Base-by-base conservation (phyloP, 306 rosid genomes). In the Purshia tridentata region DNA sequence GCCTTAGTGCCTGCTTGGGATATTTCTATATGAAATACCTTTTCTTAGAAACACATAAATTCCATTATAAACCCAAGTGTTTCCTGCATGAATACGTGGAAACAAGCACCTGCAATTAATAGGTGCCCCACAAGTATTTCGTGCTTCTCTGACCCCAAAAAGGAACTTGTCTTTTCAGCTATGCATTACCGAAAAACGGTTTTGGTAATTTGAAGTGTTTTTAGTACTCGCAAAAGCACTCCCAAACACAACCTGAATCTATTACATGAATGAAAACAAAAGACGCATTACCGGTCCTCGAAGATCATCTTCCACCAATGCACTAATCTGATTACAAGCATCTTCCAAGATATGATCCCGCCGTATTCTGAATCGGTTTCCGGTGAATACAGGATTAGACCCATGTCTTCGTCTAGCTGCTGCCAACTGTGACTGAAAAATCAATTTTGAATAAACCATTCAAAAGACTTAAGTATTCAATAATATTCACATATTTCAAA, bases 351-450 rank as follows among this genome's bases (percentile, higher is more conserved):
- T 94, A 82, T 65, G 97, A 85, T 94, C 87, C 52, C 99, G 82
- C 69, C 96, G 88, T 75, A 94, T 94, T 84, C 89, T 91, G 80
- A 94, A 94, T 35, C 96, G 89, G 60, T 85, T 91, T 84, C 99
- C 86, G 59, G 91, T 78, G 82, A 81, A 84, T 70, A 88, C 83
- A 65, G 89, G 84, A 69, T 83, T 85, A 54, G 97, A 81, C 13
- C 91, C 92, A 19, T 89, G 75, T 66, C 89, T 81, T 80, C 87
- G 93, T 75, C 97, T 90, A 49, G 85, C 96, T 44, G 96, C 84
- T 47, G 96, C 91, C 84, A 94, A 85, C 77, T 94, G 99, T 74
- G 99, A 91, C 99, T 94, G 91, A 72, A n/a, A n/a, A n/a, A n/a
- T n/a, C n/a, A n/a, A n/a, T n/a, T n/a, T n/a, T n/a, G n/a, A n/a